Evolutionary conservation across 176 grass and related monocot genomes (phyloP).

Genomic region (Raddia distichophylla): DNA sequence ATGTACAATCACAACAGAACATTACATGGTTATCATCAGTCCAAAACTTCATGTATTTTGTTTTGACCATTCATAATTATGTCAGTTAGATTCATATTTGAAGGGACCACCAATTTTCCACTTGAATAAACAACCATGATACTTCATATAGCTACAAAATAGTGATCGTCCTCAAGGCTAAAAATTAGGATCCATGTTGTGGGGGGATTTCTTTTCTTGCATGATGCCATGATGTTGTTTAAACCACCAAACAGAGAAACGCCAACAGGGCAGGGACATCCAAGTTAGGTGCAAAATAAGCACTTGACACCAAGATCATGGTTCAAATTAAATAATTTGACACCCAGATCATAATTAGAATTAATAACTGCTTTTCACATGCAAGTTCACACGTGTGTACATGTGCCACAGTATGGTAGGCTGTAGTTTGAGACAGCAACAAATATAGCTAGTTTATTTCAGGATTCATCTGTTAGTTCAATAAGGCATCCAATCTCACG

Average conservation of each 20-base stretch:
- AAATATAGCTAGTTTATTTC: too few species aligned
- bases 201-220: neutral
- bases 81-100: constrained; percentile 14
- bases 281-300: constrained; percentile 23
- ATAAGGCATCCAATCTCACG: too few species aligned
- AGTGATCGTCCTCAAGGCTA: neutral
- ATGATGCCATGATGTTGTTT: neutral
- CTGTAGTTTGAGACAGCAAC: too few species aligned
- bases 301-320: neutral
- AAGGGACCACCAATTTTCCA: neutral
- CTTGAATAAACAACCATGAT: constrained; percentile 1
- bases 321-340: constrained; percentile 10
- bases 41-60: constrained; percentile 16
- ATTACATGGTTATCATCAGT: neutral
- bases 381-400: too few species aligned
- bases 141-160: constrained; percentile 15
- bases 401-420: too few species aligned
- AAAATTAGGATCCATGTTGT: constrained; percentile 17
- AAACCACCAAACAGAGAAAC: constrained; percentile 19
- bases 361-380: too few species aligned
- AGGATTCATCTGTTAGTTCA: too few species aligned
- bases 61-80: constrained; percentile 23
- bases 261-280: constrained; percentile 18
- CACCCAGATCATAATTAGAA: too few species aligned
- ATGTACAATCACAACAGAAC: constrained; percentile 24